phyloP scores from a whole-genome alignment of 23 red algal genomes.

The Gracilaria caudata region DNA sequence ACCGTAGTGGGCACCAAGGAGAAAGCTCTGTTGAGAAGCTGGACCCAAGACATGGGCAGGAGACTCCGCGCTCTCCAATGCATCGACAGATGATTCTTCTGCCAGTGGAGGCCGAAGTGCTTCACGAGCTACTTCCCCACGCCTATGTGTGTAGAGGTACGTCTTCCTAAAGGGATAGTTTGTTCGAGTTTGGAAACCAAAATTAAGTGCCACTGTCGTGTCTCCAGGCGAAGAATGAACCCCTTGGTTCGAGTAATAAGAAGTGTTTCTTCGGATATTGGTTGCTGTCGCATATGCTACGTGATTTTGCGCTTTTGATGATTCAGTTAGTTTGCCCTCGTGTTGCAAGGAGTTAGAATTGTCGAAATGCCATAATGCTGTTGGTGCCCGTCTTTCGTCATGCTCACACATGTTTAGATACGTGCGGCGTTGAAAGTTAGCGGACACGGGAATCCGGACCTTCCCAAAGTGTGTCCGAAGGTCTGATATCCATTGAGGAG shows the following conservation, averaged over 20 bases:
- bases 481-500: background rate
- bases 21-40: background rate
- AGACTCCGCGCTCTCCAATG: background rate
- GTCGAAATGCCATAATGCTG: constrained; percentile 15
- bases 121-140: background rate
- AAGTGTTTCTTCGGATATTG: background rate
- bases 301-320: background rate
- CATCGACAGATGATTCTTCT: background rate
- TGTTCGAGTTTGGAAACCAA: constrained; percentile 24
- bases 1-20: background rate
- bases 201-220: constrained; percentile 12
- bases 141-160: background rate
- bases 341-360: background rate
- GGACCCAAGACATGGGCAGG: background rate
- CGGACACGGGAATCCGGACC: background rate
- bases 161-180: constrained; percentile 28
- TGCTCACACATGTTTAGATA: constrained; percentile 26
- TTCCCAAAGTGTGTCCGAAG: background rate
- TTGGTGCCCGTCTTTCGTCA: constrained; percentile 10
- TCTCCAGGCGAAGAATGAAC: constrained; percentile 24
- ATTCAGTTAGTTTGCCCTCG: background rate
- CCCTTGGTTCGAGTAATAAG: background rate
- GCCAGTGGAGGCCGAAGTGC: background rate
- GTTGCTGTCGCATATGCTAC: constrained; percentile 17
- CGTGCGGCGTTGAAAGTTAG: constrained; percentile 22